Conservation (phyloP, 2,329 filamentous ascomycete species). For the Fusarium sp. region DNA sequence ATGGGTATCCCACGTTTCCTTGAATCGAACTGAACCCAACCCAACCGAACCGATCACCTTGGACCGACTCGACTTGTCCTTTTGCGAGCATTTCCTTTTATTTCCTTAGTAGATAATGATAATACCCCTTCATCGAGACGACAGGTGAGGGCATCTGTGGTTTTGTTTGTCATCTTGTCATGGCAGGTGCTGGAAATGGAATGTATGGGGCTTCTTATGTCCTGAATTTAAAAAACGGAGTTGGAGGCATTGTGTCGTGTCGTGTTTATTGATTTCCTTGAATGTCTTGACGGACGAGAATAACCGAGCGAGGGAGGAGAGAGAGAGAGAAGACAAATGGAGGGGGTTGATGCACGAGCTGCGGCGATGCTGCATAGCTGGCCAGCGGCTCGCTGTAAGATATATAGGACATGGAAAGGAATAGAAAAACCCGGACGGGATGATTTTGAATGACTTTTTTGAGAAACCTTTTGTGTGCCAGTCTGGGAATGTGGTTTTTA, state of each 20-base stretch:
- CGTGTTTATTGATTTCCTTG: conserved; percentile 41
- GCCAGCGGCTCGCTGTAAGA: conserved; percentile 23
- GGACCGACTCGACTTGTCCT: conserved; percentile 19
- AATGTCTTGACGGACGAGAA: conserved; percentile 40
- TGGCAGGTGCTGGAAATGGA: conserved; percentile 40
- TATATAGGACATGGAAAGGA: conserved; percentile 34
- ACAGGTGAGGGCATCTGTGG: conserved; percentile 45
- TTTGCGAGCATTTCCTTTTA: conserved; percentile 39
- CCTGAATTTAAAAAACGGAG: conserved; percentile 42
- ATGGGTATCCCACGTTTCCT: conserved; percentile 30
- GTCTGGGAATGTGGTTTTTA: conserved; percentile 11
- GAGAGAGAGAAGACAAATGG: conserved; percentile 1
- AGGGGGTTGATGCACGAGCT: conserved; percentile 24
- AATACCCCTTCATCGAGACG: conserved; percentile 48
- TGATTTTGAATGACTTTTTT: conserved; percentile 28
- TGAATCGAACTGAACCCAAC: conserved; percentile 37
- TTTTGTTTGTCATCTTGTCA: conserved; percentile 35
- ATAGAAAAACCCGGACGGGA: conserved; percentile 26
- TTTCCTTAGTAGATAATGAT: conserved; percentile 50
- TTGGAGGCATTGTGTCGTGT: conserved; percentile 40
- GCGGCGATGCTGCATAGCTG: conserved; percentile 23
- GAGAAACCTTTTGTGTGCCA: not conserved
- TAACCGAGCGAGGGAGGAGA: conserved; percentile 2
- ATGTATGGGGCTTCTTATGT: conserved; percentile 39
- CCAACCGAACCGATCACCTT: conserved; percentile 19